Evolutionary conservation across 2,329 filamentous ascomycete genomes (phyloP).

Genomic region (Botrytis deweyae): DNA sequence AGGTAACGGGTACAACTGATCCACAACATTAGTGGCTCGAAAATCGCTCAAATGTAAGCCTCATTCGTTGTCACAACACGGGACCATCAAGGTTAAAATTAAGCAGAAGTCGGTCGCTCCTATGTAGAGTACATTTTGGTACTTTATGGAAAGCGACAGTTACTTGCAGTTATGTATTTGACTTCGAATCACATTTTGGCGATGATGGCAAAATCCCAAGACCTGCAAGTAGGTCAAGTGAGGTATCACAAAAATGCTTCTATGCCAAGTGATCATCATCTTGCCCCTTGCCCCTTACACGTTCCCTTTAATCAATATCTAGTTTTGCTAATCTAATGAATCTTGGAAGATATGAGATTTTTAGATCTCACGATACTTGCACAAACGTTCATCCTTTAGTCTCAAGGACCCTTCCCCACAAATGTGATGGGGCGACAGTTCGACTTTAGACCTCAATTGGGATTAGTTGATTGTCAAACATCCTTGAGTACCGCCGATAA

Average conservation of each 20-base stretch:
- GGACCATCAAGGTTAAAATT: background rate
- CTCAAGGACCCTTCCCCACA: background rate
- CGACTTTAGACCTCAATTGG: background rate
- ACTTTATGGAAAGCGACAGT: background rate
- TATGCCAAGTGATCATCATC: background rate
- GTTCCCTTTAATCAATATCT: background rate
- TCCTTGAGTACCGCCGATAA: conserved; percentile 1
- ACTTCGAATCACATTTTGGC: background rate
- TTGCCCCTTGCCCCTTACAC: background rate
- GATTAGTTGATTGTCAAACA: background rate
- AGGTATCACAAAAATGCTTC: background rate
- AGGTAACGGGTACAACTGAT: conserved; percentile 10
- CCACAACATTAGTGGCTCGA: conserved; percentile 9
- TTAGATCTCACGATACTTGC: background rate
- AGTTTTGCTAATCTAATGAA: background rate
- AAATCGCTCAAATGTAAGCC: conserved; percentile 18
- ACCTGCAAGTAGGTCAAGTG: background rate
- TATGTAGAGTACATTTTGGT: conserved; percentile 4
- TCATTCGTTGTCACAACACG: conserved; percentile 14
- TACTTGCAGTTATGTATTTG: background rate
- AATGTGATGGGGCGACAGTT: conserved; percentile 1
- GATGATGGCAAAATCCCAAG: conserved; percentile 4
- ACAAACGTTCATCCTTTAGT: background rate
- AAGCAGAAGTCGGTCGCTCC: background rate
- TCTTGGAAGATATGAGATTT: background rate